These are phyloP conservation scores for Wallacemonas sp. DNA, from an alignment of 208 protist species.

Conservation along the genomic window DNA sequence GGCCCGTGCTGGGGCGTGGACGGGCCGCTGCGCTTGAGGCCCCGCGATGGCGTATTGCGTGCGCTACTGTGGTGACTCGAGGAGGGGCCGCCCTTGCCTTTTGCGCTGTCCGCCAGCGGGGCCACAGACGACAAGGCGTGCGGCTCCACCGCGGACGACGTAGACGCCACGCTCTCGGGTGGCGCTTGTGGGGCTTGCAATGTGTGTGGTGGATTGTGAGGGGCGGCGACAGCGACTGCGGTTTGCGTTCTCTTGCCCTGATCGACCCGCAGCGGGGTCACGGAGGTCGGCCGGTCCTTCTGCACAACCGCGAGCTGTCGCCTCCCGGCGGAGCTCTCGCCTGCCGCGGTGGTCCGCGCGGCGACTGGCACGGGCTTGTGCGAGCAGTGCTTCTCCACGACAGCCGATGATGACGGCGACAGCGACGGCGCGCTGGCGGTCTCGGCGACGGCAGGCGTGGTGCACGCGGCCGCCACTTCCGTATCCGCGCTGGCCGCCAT, in stretches of 20 bases:
- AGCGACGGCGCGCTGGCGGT: too few species aligned
- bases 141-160: neutral
- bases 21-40: neutral
- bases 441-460: too few species aligned
- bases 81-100: neutral
- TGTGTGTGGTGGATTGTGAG: neutral
- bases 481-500: too few species aligned
- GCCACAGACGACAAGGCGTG: conserved; percentile 10
- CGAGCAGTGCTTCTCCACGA: neutral
- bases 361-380: conserved; percentile 2
- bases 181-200: conserved; percentile 11
- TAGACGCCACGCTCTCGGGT: conserved; percentile 21
- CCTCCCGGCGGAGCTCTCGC: too few species aligned
- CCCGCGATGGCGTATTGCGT: neutral
- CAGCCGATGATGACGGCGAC: too few species aligned
- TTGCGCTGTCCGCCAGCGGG: conserved; percentile 9
- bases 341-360: too few species aligned
- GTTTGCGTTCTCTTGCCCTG: too few species aligned
- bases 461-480: too few species aligned
- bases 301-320: too few species aligned
- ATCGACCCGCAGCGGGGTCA: too few species aligned
- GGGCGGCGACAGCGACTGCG: too few species aligned
- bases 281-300: too few species aligned
- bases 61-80: conserved; percentile 7
- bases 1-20: neutral